Evolutionary conservation across 129 eudicot genomes (phyloP).

Genomic region (Flaveria robusta): DNA sequence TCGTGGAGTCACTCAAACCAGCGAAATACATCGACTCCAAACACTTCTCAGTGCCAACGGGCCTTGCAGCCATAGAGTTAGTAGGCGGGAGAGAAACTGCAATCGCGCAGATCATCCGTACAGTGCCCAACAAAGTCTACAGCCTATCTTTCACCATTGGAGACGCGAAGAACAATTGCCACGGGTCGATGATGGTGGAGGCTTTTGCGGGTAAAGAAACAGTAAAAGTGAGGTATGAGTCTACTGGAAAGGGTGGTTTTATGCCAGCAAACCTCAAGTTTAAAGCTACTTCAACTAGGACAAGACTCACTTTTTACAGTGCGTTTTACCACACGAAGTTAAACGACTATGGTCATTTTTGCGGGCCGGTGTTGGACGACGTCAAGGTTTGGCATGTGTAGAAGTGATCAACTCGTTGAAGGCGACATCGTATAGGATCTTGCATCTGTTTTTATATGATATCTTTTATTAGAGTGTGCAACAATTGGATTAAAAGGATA

Average conservation of each 20-base stretch:
- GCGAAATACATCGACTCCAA: slow-evolving; percentile 65
- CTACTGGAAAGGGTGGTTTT: slow-evolving; percentile 50
- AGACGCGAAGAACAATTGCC: slow-evolving; percentile 67
- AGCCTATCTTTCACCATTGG: slow-evolving; percentile 54
- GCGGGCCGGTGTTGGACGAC: slow-evolving; percentile 65
- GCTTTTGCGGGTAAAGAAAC: slow-evolving; percentile 60
- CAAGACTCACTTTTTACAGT: slow-evolving; percentile 62
- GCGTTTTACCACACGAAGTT: slow-evolving; percentile 52
- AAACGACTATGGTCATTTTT: slow-evolving; percentile 49
- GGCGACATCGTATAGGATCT: neutral
- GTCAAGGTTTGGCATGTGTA: slow-evolving; percentile 45
- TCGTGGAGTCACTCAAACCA: slow-evolving; percentile 70
- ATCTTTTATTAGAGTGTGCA: slow-evolving; percentile 11
- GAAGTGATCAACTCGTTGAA: slow-evolving; percentile 9
- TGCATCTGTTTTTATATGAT: slow-evolving; percentile 17
- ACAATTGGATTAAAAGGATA: neutral
- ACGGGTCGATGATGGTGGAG: slow-evolving; percentile 77
- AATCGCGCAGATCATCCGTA: slow-evolving; percentile 57
- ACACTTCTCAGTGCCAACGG: slow-evolving; percentile 63
- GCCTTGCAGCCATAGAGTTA: slow-evolving; percentile 61
- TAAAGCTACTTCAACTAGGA: slow-evolving; percentile 43
- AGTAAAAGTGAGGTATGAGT: slow-evolving; percentile 41
- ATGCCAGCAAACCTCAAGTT: slow-evolving; percentile 43
- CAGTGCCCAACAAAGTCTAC: slow-evolving; percentile 47
- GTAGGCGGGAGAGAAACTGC: slow-evolving; percentile 79